Base-by-base conservation (phyloP, 2,329 filamentous ascomycete genomes). In the Fusarium pilosicola region DNA sequence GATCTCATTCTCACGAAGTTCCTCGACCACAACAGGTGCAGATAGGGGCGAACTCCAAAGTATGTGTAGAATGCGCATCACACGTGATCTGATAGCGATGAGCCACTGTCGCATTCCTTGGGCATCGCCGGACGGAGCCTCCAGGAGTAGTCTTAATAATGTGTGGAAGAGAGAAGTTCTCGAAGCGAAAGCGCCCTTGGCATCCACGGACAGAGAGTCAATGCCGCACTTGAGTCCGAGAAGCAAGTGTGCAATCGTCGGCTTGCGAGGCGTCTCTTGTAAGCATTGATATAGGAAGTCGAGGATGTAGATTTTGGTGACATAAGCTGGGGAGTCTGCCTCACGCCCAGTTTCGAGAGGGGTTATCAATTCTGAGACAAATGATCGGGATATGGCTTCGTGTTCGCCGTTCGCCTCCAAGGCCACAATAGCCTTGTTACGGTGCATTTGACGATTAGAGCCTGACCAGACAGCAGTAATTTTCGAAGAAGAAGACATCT, bases 231-330 rank as follows among this genome's bases (percentile, higher is more conserved):
- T 89, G 81, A 99, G 98, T 0, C 96, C 96, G 10, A 99, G 89
- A 5, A 99, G 86, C 51, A 97, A 87, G 81, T 99, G 97, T 1
- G 96, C 96, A 74, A 99, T 92, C 5, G 93, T 97, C 9, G 96
- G 95, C 75, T 91, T 90, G 76, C 92, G 89, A 3, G 93, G 91
- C 32, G 92, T 92, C 39, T 92, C 90, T 61, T 89, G 88, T 6
- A 99, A 87, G 79, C 94, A 97, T 62, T 91, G 90, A 75, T 94
- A 93, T 42, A 99, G 85, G 77, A 99, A 96, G 72, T 96, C 92
- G 11, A 99, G 87, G 28, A 98, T 91, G 68, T 92, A 93, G 60
- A 94, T 86, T 81, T 98, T 97, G 79, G 95, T 93, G 65, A 92
- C 85, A 81, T 96, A 97, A 67, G 91, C 90, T 1, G 93, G 88